Conservation (phyloP, 1,284 basidiomycete genomes). For the Inonotus obliquus region DNA sequence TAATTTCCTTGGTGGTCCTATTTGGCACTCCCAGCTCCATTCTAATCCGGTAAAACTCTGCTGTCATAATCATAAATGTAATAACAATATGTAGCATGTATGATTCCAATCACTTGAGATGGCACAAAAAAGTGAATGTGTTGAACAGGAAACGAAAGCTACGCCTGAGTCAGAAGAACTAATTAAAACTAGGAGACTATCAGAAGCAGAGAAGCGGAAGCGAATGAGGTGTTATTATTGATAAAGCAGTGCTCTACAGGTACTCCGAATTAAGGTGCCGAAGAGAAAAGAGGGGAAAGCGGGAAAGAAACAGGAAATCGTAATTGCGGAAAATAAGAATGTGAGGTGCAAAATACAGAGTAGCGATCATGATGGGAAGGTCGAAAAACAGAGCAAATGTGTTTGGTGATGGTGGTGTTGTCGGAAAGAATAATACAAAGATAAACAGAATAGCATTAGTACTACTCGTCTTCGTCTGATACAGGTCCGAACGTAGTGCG, state of each 20-base stretch:
- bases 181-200: neutral
- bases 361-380: neutral
- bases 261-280: neutral
- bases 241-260: neutral
- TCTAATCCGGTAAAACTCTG: neutral
- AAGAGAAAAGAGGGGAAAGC: neutral
- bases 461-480: conserved; percentile 19
- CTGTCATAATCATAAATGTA: conserved; percentile 3
- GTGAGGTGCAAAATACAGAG: neutral
- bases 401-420: neutral
- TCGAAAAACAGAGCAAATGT: neutral
- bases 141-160: neutral
- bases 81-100: conserved; percentile 18
- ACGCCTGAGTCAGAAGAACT: neutral
- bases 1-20: conserved; percentile 14
- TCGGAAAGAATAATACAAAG: neutral
- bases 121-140: neutral
- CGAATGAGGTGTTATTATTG: neutral
- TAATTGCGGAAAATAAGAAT: neutral
- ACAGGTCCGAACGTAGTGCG: conserved; percentile 30
- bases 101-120: neutral
- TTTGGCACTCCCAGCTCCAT: neutral
- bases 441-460: conserved; percentile 6
- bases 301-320: too few relatives aligned
- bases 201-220: neutral